Conservation (phyloP, 805 yeast species). For the Yarrowia divulgata region DNA sequence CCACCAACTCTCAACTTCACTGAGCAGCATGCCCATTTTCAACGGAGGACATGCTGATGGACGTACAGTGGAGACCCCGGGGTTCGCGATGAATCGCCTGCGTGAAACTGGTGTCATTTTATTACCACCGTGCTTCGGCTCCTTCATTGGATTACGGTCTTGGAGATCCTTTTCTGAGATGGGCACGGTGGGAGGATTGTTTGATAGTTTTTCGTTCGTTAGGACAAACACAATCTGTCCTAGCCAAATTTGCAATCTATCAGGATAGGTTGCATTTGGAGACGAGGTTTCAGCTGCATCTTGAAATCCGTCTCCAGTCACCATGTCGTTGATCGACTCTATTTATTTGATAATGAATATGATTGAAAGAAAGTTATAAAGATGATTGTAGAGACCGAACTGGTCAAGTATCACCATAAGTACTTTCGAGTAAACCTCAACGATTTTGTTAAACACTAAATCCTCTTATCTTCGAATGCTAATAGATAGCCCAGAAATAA, state of each 20-base stretch:
- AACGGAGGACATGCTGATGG: slow-evolving; percentile 24
- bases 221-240: slow-evolving; percentile 5
- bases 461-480: too few species aligned
- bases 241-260: slow-evolving; percentile 5
- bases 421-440: too few species aligned
- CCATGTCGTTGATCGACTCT: slow-evolving; percentile 26
- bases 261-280: slow-evolving; percentile 15
- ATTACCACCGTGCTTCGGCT: slow-evolving; percentile 14
- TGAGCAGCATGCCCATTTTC: slow-evolving; percentile 1
- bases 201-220: slow-evolving; percentile 14
- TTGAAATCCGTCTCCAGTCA: not conserved
- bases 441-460: too few species aligned
- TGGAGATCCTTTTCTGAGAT: not conserved
- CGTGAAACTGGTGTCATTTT: not conserved
- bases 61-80: slow-evolving; percentile 12
- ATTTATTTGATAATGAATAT: slow-evolving; percentile 16
- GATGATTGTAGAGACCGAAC: too few species aligned
- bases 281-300: not conserved
- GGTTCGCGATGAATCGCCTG: not conserved
- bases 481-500: too few species aligned
- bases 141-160: slow-evolving; percentile 27
- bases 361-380: slow-evolving; percentile 13
- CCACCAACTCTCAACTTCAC: not conserved
- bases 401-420: too few species aligned
- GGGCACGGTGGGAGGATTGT: slow-evolving; percentile 10